These are phyloP conservation scores for Vitis rupestris DNA, from an alignment of 164 flowering plant species.

Conservation along the genomic window DNA sequence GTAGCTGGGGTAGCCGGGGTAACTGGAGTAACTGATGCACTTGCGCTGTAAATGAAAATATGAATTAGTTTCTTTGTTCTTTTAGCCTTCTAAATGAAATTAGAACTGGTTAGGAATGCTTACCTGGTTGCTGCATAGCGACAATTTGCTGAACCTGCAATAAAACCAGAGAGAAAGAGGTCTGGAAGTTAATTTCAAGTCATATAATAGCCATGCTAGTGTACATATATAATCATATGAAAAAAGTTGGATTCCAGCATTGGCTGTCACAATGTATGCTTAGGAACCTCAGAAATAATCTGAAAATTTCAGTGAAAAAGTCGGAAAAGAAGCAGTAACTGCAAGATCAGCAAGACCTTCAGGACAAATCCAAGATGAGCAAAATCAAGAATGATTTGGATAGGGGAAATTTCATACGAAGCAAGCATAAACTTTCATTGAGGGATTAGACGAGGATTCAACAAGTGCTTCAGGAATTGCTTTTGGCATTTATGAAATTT, in stretches of 20 bases:
- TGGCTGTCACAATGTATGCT: too few relatives aligned
- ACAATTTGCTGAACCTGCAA: slow-evolving; percentile 62
- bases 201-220: background rate
- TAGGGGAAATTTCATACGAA: too few relatives aligned
- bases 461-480: too few relatives aligned
- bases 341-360: too few relatives aligned
- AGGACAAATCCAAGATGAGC: too few relatives aligned
- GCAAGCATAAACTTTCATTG: too few relatives aligned
- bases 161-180: background rate
- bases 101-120: background rate
- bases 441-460: too few relatives aligned
- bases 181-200: background rate
- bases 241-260: background rate
- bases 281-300: too few relatives aligned
- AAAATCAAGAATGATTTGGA: too few relatives aligned
- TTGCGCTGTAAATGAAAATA: slow-evolving; percentile 20
- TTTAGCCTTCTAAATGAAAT: background rate
- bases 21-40: slow-evolving; percentile 21
- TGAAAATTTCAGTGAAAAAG: too few relatives aligned
- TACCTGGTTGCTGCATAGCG: slow-evolving; percentile 39
- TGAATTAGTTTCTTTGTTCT: slow-evolving; percentile 1
- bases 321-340: too few relatives aligned
- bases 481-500: too few relatives aligned
- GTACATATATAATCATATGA: background rate
- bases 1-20: slow-evolving; percentile 13